Conservation (phyloP, 495 filamentous ascomycete genomes). For the Penicillium salamii region DNA sequence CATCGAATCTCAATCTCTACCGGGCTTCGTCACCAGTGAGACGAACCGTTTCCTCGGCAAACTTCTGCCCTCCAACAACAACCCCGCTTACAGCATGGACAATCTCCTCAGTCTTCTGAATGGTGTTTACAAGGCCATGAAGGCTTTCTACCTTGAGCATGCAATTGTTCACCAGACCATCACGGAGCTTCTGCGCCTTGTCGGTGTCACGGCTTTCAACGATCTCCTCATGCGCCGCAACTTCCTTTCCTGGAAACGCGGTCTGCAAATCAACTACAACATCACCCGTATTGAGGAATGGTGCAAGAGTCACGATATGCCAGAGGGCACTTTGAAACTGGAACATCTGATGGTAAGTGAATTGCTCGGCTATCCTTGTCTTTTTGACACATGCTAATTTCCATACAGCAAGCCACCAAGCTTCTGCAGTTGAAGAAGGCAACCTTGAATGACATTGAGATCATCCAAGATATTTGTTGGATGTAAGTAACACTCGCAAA, state of each 20-base stretch:
- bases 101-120: conserved; percentile 95
- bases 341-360: conserved; percentile 90
- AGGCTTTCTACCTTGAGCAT: conserved; percentile 95
- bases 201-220: conserved; percentile 98
- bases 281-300: conserved; percentile 99
- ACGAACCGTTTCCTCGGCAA: conserved; percentile 97
- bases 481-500: conserved; percentile 60
- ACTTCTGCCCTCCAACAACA: conserved; percentile 80
- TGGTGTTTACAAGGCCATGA: conserved; percentile 97
- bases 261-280: conserved; percentile 99
- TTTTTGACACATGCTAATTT: conserved; percentile 22
- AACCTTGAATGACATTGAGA: conserved; percentile 98
- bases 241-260: conserved; percentile 99
- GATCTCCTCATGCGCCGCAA: conserved; percentile 96
- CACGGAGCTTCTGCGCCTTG: conserved; percentile 87
- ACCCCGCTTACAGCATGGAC: conserved; percentile 97
- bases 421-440: conserved; percentile 98
- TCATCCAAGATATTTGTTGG: conserved; percentile 99
- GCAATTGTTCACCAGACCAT: conserved; percentile 92
- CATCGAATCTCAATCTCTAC: conserved; percentile 97
- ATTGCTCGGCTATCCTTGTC: background rate
- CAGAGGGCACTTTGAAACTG: conserved; percentile 92
- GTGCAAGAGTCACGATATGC: conserved; percentile 99
- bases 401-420: conserved; percentile 87
- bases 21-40: conserved; percentile 97